Conservation (phyloP, 768 basidiomycete genomes). For the Podaxis carcinomalis region DNA sequence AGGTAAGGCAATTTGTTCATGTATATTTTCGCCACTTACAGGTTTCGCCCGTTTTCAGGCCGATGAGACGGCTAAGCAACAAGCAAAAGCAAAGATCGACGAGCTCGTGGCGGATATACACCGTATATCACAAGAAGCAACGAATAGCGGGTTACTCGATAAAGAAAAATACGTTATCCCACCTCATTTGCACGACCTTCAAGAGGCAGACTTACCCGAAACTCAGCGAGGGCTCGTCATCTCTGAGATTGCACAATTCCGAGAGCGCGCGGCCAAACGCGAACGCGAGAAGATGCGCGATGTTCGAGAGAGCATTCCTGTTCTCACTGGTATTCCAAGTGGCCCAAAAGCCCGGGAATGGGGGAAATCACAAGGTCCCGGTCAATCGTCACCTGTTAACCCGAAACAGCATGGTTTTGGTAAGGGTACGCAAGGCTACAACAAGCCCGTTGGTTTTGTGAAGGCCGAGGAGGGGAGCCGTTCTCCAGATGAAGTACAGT, state of each 20-base stretch:
- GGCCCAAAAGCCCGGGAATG: constrained; percentile 78
- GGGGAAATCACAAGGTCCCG: constrained; percentile 57
- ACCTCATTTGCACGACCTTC: constrained; percentile 94
- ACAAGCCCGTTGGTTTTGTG: constrained; percentile 81
- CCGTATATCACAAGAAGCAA: constrained; percentile 67
- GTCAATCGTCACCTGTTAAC: constrained; percentile 19
- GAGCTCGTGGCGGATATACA: constrained; percentile 69
- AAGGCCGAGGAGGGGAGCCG: constrained; percentile 48
- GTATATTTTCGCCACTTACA: background rate
- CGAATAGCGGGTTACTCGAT: constrained; percentile 69
- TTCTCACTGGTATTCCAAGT: constrained; percentile 48
- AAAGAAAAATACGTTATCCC: constrained; percentile 89
- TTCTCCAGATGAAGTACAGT: constrained; percentile 31
- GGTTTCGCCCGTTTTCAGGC: constrained; percentile 36
- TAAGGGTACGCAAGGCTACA: constrained; percentile 71
- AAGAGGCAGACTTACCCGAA: constrained; percentile 96
- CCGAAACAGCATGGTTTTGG: constrained; percentile 49
- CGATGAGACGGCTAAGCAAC: constrained; percentile 62
- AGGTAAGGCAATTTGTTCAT: constrained; percentile 47
- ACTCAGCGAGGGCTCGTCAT: constrained; percentile 89
- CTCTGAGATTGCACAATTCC: constrained; percentile 93
- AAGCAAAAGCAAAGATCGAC: constrained; percentile 62
- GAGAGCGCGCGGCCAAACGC: constrained; percentile 88
- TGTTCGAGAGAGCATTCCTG: constrained; percentile 54
- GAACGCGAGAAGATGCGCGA: constrained; percentile 88